These are phyloP conservation scores for Candida tibetensis DNA, from an alignment of 805 yeast species.

Conservation along the genomic window DNA sequence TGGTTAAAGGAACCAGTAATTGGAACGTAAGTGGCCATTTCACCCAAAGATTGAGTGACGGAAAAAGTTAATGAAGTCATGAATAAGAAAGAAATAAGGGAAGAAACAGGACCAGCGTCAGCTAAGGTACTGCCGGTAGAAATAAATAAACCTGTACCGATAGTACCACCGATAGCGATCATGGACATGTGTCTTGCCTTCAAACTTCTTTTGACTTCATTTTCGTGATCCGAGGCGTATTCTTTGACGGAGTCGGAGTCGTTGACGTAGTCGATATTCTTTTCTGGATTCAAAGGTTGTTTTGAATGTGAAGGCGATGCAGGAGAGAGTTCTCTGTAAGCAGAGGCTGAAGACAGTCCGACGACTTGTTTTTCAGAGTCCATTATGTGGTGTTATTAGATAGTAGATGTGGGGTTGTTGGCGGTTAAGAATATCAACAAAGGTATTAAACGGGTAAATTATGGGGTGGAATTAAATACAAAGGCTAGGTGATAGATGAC, in stretches of 20 bases:
- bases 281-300: conserved; percentile 10
- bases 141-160: conserved; percentile 75
- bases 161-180: conserved; percentile 79
- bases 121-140: conserved; percentile 56
- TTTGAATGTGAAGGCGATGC: conserved; percentile 7
- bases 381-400: too few species aligned
- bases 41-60: conserved; percentile 72
- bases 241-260: conserved; percentile 13
- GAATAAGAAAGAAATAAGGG: conserved; percentile 61
- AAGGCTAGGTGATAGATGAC: too few species aligned
- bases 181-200: conserved; percentile 68
- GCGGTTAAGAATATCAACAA: too few species aligned
- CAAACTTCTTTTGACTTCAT: conserved; percentile 54
- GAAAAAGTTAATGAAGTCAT: conserved; percentile 64
- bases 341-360: conserved; percentile 11
- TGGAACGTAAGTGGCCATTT: conserved; percentile 78
- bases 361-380: conserved; percentile 13
- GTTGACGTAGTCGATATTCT: conserved; percentile 18
- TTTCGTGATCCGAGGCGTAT: conserved; percentile 2
- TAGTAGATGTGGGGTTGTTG: too few species aligned
- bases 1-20: conserved; percentile 67
- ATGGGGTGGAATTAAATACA: too few species aligned
- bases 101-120: conserved; percentile 66
- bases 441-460: too few species aligned
- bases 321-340: conserved; percentile 3